These are phyloP conservation scores for Suillus discolor DNA, from an alignment of 768 basidiomycete species.

Conservation along the genomic window DNA sequence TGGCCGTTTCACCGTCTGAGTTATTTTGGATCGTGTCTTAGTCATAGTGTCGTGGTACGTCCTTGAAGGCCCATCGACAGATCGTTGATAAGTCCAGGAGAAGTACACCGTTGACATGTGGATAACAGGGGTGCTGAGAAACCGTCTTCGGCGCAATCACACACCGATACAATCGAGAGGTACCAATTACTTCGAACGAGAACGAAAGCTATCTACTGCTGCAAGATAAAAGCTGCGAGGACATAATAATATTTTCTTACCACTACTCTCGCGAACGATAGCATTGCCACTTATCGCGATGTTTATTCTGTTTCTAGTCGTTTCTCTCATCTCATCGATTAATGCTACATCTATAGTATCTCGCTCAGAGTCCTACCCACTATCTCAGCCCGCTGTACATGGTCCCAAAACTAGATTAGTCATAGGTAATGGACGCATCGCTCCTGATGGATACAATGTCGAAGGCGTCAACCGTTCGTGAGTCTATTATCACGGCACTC, in stretches of 20 bases:
- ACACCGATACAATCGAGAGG: background rate
- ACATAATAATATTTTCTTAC: background rate
- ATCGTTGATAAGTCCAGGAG: background rate
- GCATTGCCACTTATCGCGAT: background rate
- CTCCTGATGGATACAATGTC: no score
- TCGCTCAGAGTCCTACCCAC: slow-evolving; percentile 16
- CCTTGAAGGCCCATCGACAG: background rate
- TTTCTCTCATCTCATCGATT: slow-evolving; percentile 12
- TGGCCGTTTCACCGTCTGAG: background rate
- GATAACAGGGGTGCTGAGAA: background rate
- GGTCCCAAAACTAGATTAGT: no score
- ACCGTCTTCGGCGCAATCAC: background rate
- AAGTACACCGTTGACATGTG: background rate
- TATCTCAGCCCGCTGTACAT: slow-evolving; percentile 14
- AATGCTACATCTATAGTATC: slow-evolving; percentile 21
- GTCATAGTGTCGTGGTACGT: background rate
- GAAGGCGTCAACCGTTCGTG: slow-evolving; percentile 36
- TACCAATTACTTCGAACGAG: background rate
- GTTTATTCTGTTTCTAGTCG: slow-evolving; percentile 10
- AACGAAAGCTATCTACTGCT: background rate
- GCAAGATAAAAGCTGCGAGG: background rate
- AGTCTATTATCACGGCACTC: slow-evolving; percentile 16
- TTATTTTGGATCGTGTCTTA: background rate
- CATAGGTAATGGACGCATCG: no score
- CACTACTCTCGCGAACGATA: background rate